Base-by-base conservation (phyloP, 176 grass and related monocot species). In the Oryza nivara region DNA sequence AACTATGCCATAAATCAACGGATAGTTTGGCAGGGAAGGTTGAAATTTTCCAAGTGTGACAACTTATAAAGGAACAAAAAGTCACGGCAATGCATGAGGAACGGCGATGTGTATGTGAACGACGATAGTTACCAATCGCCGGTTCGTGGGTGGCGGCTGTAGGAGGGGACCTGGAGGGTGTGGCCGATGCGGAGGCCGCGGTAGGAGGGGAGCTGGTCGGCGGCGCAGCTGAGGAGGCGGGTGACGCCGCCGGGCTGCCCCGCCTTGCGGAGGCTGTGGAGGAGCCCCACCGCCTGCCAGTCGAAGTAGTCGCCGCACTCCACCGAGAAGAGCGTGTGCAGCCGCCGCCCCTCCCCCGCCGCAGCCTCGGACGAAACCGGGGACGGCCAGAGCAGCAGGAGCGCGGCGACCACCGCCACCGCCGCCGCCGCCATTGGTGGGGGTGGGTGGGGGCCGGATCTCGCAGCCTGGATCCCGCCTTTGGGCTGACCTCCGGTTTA, bases 221-320 rank as follows among this genome's bases (percentile, higher is more conserved):
- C 66, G 3, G 91, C 73, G 87, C 93, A 99, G 77, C 93, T 95
- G 30, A 99, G 88, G 70, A 99, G 93, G 44, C 89, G 86, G 64
- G 96, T 99, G 64, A 96, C 72, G 48, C 89, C 89, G 19, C 96
- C 96, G 41, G 93, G 93, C 70, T 96, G 96, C 68, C 80, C 16
- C 0, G 91, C 93, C 86, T 99, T 99, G 56, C 86, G 83, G 61
- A 94, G 86, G 86, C 93, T 99, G 81, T 96, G 96, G 60, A 99
- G 88, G 77, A 99, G 75, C 72, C 96, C 96, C 81, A 94, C 93
- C 52, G 93, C 88, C 84, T 99, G 93, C 96, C 93, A 99, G 83
- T 99, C 93, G 88, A 99, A 99, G 88, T 99, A 99, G 75, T 96
- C 84, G 78, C 94, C 89, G 79, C 93, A 99, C 63, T 99, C 96